Percentiles rank a stretch among this genome's conserved stretches.
These are phyloP conservation scores for Gamsiella multidivaricata DNA, from an alignment of 192 early-diverging fungal species.

Conservation along the genomic window DNA sequence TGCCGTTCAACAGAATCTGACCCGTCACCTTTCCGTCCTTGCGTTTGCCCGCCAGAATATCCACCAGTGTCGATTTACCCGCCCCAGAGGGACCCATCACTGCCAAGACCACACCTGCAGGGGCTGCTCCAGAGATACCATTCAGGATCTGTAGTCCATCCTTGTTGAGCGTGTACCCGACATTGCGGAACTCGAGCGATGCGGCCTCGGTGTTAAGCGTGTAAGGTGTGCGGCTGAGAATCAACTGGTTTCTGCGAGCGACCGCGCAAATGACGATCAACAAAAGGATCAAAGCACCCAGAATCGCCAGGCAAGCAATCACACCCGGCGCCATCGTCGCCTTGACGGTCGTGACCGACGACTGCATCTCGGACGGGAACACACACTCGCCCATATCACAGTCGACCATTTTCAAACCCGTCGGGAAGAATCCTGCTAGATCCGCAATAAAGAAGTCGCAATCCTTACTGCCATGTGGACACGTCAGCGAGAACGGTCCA, in stretches of 20 bases:
- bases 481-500: slow-evolving; percentile 58
- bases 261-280: slow-evolving; percentile 26
- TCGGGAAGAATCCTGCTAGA: slow-evolving; percentile 61
- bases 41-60: slow-evolving; percentile 78
- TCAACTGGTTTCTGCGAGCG: slow-evolving; percentile 22
- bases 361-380: slow-evolving; percentile 42
- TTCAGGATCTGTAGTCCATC: slow-evolving; percentile 72
- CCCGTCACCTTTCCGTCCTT: slow-evolving; percentile 67
- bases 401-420: slow-evolving; percentile 59
- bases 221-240: slow-evolving; percentile 18
- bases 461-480: slow-evolving; percentile 46
- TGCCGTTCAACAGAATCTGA: slow-evolving; percentile 63
- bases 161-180: slow-evolving; percentile 53
- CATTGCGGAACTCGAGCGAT: slow-evolving; percentile 44
- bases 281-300: slow-evolving; percentile 35
- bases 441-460: slow-evolving; percentile 60
- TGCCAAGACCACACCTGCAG: slow-evolving; percentile 80
- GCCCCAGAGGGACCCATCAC: slow-evolving; percentile 95
- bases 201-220: slow-evolving; percentile 28
- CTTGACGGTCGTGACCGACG: not conserved
- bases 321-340: slow-evolving; percentile 18
- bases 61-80: slow-evolving; percentile 91
- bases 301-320: slow-evolving; percentile 24
- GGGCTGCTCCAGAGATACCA: slow-evolving; percentile 75
- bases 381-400: slow-evolving; percentile 72